These are phyloP conservation scores for Dactylis glomerata DNA, from an alignment of 176 grass and related monocot genomes.

Conservation along the genomic window DNA sequence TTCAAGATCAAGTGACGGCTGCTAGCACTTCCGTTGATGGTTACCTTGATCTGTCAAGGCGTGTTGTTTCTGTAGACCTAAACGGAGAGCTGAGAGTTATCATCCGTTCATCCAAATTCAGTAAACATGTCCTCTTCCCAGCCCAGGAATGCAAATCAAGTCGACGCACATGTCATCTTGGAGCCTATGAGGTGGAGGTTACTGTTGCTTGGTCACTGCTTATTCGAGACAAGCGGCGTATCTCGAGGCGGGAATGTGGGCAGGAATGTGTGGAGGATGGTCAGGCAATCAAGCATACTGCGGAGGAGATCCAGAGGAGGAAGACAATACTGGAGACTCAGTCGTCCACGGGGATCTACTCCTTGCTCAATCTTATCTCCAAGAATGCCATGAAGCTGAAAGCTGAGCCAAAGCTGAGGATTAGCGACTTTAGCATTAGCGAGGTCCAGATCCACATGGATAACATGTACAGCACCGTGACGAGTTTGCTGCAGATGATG, in stretches of 20 bases:
- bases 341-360: not conserved
- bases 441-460: slow-evolving; percentile 9
- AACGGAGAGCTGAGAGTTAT: not conserved
- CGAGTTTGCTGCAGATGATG: not conserved
- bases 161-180: not conserved
- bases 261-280: not conserved
- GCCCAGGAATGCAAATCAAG: not conserved
- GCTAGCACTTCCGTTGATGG: not conserved
- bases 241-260: not conserved
- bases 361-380: not conserved
- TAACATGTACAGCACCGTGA: not conserved
- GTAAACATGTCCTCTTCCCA: not conserved
- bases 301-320: not conserved
- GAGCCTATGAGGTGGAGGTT: not conserved
- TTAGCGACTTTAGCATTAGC: not conserved
- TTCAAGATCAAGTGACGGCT: not conserved
- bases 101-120: not conserved
- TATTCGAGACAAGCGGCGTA: not conserved
- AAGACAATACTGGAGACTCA: not conserved
- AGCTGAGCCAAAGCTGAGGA: not conserved
- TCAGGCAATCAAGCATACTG: not conserved
- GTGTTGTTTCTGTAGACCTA: not conserved
- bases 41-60: not conserved
- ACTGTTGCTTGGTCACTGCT: not conserved
- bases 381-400: not conserved